phyloP scores from a whole-genome alignment of 2,329 filamentous ascomycete species.

The Incumbomyces delicatus region DNA sequence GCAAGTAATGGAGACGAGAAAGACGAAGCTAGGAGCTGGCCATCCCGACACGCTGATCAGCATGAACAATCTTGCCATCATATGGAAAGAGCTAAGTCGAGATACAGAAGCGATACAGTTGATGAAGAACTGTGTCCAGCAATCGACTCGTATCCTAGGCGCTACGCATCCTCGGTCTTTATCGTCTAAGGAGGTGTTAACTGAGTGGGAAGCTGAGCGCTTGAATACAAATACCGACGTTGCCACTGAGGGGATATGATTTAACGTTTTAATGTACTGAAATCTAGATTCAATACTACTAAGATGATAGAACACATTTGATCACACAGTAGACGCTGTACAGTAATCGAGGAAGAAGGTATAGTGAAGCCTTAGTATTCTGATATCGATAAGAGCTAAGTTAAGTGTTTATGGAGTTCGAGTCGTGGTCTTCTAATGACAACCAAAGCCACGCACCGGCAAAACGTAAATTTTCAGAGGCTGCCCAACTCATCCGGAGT shows the following conservation, averaged over 20 bases:
- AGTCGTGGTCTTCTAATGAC: too few relatives aligned
- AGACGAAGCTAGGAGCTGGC: conserved; percentile 16
- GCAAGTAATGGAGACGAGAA: conserved; percentile 11
- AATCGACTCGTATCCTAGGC: conserved; percentile 1
- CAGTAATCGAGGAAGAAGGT: too few relatives aligned
- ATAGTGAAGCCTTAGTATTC: too few relatives aligned
- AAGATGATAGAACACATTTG: background rate
- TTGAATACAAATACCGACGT: conserved; percentile 1
- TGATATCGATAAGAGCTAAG: too few relatives aligned
- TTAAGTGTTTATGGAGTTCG: too few relatives aligned
- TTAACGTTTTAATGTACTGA: background rate
- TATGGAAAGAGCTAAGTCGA: conserved; percentile 10
- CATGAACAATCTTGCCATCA: conserved; percentile 18
- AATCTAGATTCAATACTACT: conserved; percentile 1
- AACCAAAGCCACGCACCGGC: too few relatives aligned
- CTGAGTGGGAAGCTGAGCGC: conserved; percentile 5
- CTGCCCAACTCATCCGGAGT: too few relatives aligned
- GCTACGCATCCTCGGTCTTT: conserved; percentile 6
- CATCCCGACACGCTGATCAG: conserved; percentile 20
- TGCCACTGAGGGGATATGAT: background rate
- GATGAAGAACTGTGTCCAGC: conserved; percentile 5
- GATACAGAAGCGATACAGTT: conserved; percentile 16
- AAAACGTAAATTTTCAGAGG: too few relatives aligned
- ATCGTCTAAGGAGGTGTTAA: conserved; percentile 1
- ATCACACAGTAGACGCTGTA: too few relatives aligned